phyloP scores from a whole-genome alignment of 2,329 filamentous ascomycete species.

The Fusarium brevicatenulatum region DNA sequence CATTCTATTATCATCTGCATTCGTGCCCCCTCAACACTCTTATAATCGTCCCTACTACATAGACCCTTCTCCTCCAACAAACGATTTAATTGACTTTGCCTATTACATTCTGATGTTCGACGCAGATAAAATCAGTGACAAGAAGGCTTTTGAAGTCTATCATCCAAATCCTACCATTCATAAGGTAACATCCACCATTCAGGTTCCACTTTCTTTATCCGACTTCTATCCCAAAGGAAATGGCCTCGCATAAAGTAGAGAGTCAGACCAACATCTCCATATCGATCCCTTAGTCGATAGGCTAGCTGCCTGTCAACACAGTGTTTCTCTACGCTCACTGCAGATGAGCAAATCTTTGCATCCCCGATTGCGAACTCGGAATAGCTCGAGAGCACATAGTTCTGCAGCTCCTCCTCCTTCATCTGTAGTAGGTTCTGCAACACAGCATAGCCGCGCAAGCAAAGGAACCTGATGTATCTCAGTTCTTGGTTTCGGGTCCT shows the following conservation, averaged over 20 bases:
- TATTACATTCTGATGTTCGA: neutral
- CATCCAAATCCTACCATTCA: neutral
- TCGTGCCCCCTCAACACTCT: neutral
- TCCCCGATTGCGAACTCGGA: neutral
- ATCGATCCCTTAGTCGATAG: neutral
- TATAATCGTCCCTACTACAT: neutral
- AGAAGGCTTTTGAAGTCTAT: neutral
- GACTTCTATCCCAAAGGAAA: neutral
- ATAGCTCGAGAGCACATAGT: neutral
- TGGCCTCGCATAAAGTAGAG: too few species aligned
- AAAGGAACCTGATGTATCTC: neutral
- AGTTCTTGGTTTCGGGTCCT: neutral
- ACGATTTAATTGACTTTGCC: neutral
- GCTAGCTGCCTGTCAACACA: neutral
- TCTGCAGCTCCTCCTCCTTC: neutral
- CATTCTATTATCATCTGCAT: neutral
- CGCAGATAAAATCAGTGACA: neutral
- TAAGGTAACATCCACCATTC: neutral
- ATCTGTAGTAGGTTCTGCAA: neutral
- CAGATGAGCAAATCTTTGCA: neutral
- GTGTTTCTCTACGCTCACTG: neutral
- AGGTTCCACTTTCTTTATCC: neutral
- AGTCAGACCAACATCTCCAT: neutral
- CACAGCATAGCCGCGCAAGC: neutral
- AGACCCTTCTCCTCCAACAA: fast-evolving